Conservation (phyloP, 78 protist genomes). For the Pigoraptor vietnamica region DNA sequence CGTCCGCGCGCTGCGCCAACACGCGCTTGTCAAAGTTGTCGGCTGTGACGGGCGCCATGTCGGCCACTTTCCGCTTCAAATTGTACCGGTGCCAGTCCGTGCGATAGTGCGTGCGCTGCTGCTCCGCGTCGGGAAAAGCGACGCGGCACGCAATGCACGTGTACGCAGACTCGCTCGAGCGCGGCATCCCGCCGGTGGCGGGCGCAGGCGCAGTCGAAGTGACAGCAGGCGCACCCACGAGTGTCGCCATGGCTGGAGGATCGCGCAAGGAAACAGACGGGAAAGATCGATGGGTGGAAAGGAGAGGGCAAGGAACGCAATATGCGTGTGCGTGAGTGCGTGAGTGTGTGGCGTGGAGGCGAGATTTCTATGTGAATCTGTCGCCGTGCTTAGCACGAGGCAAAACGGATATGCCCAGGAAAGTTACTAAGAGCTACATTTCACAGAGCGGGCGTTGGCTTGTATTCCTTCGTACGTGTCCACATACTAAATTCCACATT, state of each 20-base stretch:
- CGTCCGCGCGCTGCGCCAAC: not conserved
- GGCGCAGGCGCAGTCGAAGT: not conserved
- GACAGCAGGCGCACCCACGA: not conserved
- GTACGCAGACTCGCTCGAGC: not conserved
- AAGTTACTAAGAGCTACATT: no score
- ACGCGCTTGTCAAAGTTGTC: conserved; percentile 40
- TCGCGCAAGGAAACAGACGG: no score
- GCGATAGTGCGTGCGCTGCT: conserved; percentile 63
- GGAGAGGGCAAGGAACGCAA: not conserved
- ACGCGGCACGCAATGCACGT: conserved; percentile 31
- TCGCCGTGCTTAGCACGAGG: not conserved
- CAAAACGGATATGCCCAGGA: no score
- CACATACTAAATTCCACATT: no score
- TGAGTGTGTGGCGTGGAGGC: no score
- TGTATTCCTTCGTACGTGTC: no score
- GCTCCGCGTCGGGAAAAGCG: conserved; percentile 1
- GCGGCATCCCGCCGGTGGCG: not conserved
- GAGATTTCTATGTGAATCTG: no score
- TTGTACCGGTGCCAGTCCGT: conserved; percentile 76
- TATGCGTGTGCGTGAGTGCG: not conserved
- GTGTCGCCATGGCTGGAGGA: not conserved
- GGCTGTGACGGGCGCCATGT: conserved; percentile 50
- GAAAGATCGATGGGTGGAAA: not conserved
- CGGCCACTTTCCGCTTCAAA: conserved; percentile 72
- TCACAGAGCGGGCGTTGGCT: no score